These are phyloP conservation scores for Malus hybrid DNA, from an alignment of 331 rosid genomes.

Conservation along the genomic window DNA sequence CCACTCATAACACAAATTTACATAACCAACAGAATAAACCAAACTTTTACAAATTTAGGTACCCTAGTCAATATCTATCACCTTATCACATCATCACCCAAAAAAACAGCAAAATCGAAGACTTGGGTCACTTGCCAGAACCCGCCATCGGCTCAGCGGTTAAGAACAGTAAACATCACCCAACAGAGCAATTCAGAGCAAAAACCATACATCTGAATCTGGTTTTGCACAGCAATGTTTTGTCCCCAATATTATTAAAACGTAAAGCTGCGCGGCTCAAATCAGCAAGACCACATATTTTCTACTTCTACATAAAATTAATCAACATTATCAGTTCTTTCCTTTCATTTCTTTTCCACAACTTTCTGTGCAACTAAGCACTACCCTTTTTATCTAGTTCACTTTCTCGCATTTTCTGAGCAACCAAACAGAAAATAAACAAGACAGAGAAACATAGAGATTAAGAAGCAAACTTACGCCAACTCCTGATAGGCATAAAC, in stretches of 20 bases:
- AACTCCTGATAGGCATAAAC: conserved; percentile 88
- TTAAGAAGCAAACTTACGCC: conserved; percentile 40
- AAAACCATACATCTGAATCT: background rate
- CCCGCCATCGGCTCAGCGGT: background rate
- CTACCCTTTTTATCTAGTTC: background rate
- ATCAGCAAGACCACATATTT: background rate
- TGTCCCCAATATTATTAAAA: background rate
- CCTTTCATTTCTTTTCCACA: background rate
- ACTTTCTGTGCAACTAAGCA: background rate
- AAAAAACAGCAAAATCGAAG: background rate
- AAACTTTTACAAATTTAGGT: background rate
- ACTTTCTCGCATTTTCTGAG: background rate
- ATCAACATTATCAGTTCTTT: background rate
- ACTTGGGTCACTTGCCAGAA: background rate
- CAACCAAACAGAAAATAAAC: background rate
- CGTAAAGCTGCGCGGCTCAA: background rate
- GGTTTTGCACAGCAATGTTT: background rate
- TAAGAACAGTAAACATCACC: background rate
- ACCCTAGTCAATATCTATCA: background rate
- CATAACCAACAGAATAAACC: background rate
- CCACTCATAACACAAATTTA: background rate
- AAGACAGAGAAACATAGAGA: background rate
- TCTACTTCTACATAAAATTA: background rate
- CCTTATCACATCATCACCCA: background rate
- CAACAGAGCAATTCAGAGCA: background rate